These are phyloP conservation scores for Crithidia acanthocephali DNA, from an alignment of 208 protist genomes.

Conservation along the genomic window DNA sequence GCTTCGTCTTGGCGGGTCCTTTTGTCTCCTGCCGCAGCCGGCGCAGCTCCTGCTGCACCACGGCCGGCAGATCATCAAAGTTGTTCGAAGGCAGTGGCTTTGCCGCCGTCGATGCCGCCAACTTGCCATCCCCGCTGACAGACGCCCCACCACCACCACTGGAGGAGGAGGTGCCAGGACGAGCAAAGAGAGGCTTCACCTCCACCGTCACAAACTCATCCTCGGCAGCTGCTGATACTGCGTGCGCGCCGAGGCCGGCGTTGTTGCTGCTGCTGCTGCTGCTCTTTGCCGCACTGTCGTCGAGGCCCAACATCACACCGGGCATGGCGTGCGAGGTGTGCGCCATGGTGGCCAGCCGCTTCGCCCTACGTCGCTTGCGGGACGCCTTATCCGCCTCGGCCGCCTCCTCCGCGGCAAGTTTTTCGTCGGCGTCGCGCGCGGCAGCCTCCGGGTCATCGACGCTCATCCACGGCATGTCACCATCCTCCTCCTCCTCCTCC, in stretches of 20 bases:
- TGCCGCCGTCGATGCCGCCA: background rate
- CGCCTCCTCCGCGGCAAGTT: background rate
- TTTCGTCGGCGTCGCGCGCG: constrained; percentile 15
- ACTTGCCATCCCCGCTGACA: background rate
- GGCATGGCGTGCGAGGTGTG: constrained; percentile 72
- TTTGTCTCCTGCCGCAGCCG: constrained; percentile 76
- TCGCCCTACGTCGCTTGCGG: constrained; percentile 11
- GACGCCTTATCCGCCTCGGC: constrained; percentile 12
- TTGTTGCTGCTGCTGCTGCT: background rate
- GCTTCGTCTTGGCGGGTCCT: constrained; percentile 71
- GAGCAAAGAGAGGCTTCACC: constrained; percentile 71
- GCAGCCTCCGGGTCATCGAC: constrained; percentile 30
- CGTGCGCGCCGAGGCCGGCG: background rate
- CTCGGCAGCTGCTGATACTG: constrained; percentile 33
- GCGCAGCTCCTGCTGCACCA: constrained; percentile 79
- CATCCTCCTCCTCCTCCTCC: constrained; percentile 6
- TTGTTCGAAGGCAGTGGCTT: constrained; percentile 56
- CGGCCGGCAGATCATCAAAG: constrained; percentile 79
- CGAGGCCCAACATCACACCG: constrained; percentile 46
- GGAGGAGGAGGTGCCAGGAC: background rate
- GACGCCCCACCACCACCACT: background rate
- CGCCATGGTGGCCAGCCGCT: constrained; percentile 31
- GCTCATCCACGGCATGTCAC: constrained; percentile 44
- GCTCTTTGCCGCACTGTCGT: background rate
- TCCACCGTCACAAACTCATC: constrained; percentile 72